Evolutionary conservation across 176 grass and related monocot species (phyloP).

Genomic region (Elymus sibiricus): DNA sequence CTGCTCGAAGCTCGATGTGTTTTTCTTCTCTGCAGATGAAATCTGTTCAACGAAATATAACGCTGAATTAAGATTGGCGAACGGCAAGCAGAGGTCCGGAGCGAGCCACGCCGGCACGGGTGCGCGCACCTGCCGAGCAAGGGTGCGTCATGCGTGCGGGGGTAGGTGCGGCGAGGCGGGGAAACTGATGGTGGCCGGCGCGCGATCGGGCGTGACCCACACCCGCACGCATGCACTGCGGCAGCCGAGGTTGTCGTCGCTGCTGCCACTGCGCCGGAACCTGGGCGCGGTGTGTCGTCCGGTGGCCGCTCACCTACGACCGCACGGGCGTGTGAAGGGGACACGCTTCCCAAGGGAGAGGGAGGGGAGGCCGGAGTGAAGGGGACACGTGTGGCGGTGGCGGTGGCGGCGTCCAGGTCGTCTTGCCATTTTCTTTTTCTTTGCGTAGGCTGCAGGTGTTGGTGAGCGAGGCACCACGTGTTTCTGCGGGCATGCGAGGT

Average conservation of each 20-base stretch:
- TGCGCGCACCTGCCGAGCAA: neutral
- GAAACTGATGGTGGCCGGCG: neutral
- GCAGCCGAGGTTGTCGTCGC: neutral
- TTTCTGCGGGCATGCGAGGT: neutral
- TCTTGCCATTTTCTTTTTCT: neutral
- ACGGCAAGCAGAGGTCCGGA: neutral
- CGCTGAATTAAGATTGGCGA: neutral
- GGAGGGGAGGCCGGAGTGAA: neutral
- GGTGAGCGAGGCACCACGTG: neutral
- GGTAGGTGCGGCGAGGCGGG: neutral
- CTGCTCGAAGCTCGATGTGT: too few species aligned
- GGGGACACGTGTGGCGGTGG: neutral
- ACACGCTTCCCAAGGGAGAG: neutral
- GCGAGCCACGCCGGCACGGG: neutral
- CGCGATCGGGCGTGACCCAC: neutral
- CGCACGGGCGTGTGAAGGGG: conserved; percentile 17
- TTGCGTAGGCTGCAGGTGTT: neutral
- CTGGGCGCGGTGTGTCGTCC: neutral
- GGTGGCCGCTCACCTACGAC: conserved; percentile 34
- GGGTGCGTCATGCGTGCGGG: neutral
- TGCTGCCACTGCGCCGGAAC: conserved; percentile 20
- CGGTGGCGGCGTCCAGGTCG: neutral
- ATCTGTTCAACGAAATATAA: neutral
- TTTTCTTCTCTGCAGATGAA: neutral
- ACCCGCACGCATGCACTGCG: neutral